A percentile compares a stretch with the other conserved stretches of the same genome.
Conservation (phyloP, 2,329 filamentous ascomycete species). For the Ophiostoma tasmaniense region DNA sequence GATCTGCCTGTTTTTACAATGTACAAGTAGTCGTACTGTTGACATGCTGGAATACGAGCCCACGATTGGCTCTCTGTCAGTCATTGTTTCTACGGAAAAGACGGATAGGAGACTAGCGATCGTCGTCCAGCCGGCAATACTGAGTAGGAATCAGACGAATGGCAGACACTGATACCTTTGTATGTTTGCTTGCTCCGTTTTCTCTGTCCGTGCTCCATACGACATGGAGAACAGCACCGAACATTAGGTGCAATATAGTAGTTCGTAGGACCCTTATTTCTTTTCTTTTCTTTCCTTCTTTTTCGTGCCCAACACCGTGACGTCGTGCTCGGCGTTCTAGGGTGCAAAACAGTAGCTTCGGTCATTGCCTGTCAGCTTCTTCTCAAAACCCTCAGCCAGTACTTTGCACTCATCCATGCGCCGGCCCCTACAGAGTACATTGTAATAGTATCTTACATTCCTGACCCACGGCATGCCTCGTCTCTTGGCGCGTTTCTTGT, state of each 20-base stretch:
- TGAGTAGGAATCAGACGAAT: too few species aligned
- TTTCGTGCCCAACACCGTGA: neutral
- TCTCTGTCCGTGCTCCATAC: neutral
- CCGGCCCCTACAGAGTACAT: neutral
- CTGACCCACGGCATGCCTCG: neutral
- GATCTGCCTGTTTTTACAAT: too few species aligned
- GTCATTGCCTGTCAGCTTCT: neutral
- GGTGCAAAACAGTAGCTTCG: neutral
- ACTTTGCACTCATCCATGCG: neutral
- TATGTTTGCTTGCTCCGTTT: too few species aligned
- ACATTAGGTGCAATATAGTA: too few species aligned
- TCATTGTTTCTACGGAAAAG: neutral
- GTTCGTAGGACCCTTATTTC: neutral
- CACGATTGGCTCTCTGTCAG: neutral
- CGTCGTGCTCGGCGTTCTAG: neutral
- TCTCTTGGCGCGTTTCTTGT: constrained; percentile 2
- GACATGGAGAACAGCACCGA: neutral
- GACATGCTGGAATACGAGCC: neutral
- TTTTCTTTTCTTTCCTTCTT: neutral
- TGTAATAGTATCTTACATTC: neutral
- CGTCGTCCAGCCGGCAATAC: neutral
- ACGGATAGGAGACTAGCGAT: neutral
- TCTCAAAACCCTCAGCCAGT: neutral
- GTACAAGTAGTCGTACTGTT: too few species aligned
- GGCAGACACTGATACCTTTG: too few species aligned